Evolutionary conservation across 345 rosid species (phyloP).

Genomic region (Erysimum cheiranthoides): DNA sequence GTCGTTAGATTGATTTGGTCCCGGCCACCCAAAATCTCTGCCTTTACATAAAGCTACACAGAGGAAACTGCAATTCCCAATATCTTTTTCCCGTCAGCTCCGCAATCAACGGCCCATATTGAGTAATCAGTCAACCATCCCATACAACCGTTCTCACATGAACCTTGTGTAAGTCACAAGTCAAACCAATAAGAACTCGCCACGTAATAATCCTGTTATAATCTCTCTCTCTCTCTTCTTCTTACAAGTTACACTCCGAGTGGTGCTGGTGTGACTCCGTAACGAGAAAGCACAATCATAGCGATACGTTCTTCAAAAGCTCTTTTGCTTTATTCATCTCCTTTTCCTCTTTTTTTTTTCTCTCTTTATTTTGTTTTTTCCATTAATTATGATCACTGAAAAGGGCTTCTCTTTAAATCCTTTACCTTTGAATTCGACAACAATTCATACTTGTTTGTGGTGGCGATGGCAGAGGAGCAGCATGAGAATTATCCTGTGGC

Average conservation of each 20-base stretch:
- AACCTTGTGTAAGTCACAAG: not conserved
- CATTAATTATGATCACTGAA: constrained; percentile 22
- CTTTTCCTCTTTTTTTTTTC: constrained; percentile 22
- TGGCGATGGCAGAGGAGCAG: constrained; percentile 50
- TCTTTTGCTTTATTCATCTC: constrained; percentile 31
- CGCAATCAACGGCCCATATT: constrained; percentile 62
- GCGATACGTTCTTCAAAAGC: constrained; percentile 48
- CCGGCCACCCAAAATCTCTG: not conserved
- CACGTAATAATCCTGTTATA: constrained; percentile 35
- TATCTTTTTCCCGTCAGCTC: constrained; percentile 43
- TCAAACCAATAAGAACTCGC: not conserved
- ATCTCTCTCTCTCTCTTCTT: not conserved
- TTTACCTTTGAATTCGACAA: constrained; percentile 18
- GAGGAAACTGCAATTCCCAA: constrained; percentile 53
- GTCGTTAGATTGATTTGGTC: constrained; percentile 19
- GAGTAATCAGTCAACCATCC: constrained; percentile 29
- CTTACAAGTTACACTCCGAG: constrained; percentile 18
- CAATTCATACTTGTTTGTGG: constrained; percentile 18
- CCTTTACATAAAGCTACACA: constrained; percentile 38
- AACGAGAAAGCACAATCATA: constrained; percentile 55
- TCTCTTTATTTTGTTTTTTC: constrained; percentile 27
- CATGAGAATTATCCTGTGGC: constrained; percentile 34
- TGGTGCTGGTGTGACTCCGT: constrained; percentile 42
- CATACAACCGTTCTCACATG: constrained; percentile 35
- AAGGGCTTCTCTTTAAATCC: constrained; percentile 44